Evolutionary conservation across 2,329 filamentous ascomycete genomes (phyloP), one percentile per base, ranked within the genome.

Genomic region (Trichoderma asperellum): DNA sequence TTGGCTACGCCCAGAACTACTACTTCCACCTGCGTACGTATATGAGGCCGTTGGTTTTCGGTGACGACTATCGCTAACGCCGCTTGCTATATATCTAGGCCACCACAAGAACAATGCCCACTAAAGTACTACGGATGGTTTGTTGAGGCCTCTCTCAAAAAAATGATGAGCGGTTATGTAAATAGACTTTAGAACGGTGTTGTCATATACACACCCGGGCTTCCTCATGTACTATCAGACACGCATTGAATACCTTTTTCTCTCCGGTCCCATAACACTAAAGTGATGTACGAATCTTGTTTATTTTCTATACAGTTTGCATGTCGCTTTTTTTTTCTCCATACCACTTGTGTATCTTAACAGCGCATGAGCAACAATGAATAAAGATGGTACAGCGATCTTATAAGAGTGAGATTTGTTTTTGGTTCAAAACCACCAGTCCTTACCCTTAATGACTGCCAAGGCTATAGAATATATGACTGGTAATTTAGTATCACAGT

Each of bases 51-150:
- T 56, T n/a, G 49, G 7, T 32, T 37, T 12, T 32, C 24, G 24
- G 21, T 27, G 24, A 69, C 73, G 64, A 27, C 16, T n/a, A 49
- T 32, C 12, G 37, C 37, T 69, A 24, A 16, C 55, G 53, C 43
- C 21, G 18, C 24, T 11, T 66, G 69, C 68, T 10, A 53, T 65
- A 67, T 76, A 52, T 65, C 67, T 76, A 99, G 96, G 96, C 78
- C 95, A 99, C 89, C 95, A 98, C 92, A 99, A 99, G 92, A 98
- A 99, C 92, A 96, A 99, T 84, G 92, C 93, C 77, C 96, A 99
- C 88, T 99, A 96, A 86, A 79, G 55, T 69, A 70, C 61, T 67
- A 67, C 64, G 52, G 69, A 67, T 62, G 69, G 74, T 71, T 73
- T 62, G 71, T 72, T 70, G 73, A 72, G 73, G 69, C 70, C 72